Conservation (phyloP, 2,329 filamentous ascomycete species). For the Phialophora verrucosa region DNA sequence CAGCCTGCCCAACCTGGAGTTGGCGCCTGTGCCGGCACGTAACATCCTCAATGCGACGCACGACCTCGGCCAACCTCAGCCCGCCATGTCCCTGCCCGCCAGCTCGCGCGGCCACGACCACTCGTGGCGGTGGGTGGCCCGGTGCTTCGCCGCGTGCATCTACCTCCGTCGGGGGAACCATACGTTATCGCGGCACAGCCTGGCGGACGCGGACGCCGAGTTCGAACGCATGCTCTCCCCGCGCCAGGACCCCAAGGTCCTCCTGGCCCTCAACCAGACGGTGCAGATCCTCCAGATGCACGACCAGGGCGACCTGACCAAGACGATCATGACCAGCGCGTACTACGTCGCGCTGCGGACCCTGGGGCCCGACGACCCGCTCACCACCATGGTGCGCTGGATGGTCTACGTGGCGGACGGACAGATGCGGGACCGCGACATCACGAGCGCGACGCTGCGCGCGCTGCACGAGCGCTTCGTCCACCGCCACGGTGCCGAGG, state of each 20-base stretch:
- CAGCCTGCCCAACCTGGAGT: slow-evolving; percentile 35
- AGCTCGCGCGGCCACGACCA: slow-evolving; percentile 37
- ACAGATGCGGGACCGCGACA: slow-evolving; percentile 26
- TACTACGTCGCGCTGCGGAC: slow-evolving; percentile 28
- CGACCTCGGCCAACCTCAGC: slow-evolving; percentile 12
- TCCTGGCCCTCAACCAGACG: slow-evolving; percentile 36
- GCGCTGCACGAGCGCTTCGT: slow-evolving; percentile 27
- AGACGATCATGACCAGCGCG: slow-evolving; percentile 33
- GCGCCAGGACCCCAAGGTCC: slow-evolving; percentile 34
- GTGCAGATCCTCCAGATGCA: slow-evolving; percentile 38
- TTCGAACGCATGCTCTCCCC: slow-evolving; percentile 34
- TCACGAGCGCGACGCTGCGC: slow-evolving; percentile 31
- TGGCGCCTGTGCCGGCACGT: slow-evolving; percentile 13
- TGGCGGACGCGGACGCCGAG: slow-evolving; percentile 36
- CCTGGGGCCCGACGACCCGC: slow-evolving; percentile 33
- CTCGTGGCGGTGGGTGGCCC: slow-evolving; percentile 39
- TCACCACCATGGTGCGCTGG: slow-evolving; percentile 33
- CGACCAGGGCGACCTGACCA: slow-evolving; percentile 35
- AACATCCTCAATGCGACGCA: slow-evolving; percentile 33
- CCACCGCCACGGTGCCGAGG: slow-evolving; percentile 23
- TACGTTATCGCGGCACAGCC: slow-evolving; percentile 29
- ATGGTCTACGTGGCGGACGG: slow-evolving; percentile 35
- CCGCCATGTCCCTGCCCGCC: slow-evolving; percentile 32
- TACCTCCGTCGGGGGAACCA: slow-evolving; percentile 35
- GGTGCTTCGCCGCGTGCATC: slow-evolving; percentile 40